Evolutionary conservation across 1,139 yeast species (phyloP), one percentile per base, ranked within the genome.

Genomic region (Taphrina populina): DNA sequence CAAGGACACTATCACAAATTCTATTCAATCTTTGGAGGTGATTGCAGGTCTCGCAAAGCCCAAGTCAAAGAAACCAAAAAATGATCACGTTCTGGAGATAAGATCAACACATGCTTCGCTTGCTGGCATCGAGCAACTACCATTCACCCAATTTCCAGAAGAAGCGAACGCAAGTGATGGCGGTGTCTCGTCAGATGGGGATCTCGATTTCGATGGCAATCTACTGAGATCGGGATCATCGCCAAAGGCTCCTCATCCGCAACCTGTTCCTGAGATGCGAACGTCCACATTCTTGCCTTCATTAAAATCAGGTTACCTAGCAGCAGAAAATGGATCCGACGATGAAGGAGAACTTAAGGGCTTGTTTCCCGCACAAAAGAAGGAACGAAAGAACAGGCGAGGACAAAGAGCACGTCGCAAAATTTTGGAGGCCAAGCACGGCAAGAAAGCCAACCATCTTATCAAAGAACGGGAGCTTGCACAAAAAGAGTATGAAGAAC

Each of bases 351-450:
- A 59, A 17, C 58, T 58, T 34, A 41, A 53, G 15, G 54, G 46
- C 7, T 29, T 43, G 4, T 43, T 43, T 20, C 54, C 54, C 8
- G 54, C 54, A 10, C 54, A 39, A 13, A 44, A 83, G 5, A 77
- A 80, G 61, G 44, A 43, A 19, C 63, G 94, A 62, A 88, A 88
- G 65, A 94, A 92, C 69, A 78, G 98, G 70, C 81, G 96, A 67
- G 98, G 98, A 19, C 98, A 94, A 73, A 76, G 97, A 63, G 98
- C 96, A 1, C 82, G 99, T 71, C 94, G 92, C 69, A 84, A 85
- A 73, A 88, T 92, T 56, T 90, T 97, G 96, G 98, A 88, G 66
- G 74, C 78, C 70, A 92, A 92, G 69, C 92, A 76, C 67, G 98
- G 98, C 34, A 70, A 71, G 32, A 74, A 75, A 34, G 98, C 98